Evolutionary conservation across 345 rosid species (phyloP).

Genomic region (Eucalyptus marginata): DNA sequence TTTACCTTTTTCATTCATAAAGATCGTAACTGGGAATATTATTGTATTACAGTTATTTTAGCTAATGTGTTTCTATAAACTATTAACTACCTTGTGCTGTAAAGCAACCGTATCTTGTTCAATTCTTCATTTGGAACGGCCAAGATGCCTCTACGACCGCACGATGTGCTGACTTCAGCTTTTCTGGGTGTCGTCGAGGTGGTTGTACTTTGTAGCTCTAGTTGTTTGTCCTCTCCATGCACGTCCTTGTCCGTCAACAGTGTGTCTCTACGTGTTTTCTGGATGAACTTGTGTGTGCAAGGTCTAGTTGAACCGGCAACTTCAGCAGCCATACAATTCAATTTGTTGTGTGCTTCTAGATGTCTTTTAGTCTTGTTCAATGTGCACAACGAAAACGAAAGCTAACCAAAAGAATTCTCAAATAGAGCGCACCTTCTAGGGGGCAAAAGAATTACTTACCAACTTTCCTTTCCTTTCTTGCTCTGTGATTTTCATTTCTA

Average conservation of each 20-base stretch:
- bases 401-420: not conserved
- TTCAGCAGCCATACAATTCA: not conserved
- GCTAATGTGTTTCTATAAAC: not conserved
- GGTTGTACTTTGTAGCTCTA: not conserved
- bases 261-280: not conserved
- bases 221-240: not conserved
- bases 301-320: not conserved
- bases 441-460: not conserved
- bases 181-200: slow-evolving; percentile 20
- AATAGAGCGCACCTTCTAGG: not conserved
- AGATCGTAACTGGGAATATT: not conserved
- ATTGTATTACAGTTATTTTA: not conserved
- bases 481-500: not conserved
- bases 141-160: not conserved
- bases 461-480: not conserved
- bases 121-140: not conserved
- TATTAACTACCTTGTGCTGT: not conserved
- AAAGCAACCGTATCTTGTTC: not conserved
- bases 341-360: not conserved
- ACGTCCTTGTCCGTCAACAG: not conserved
- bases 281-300: not conserved
- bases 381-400: not conserved
- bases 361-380: not conserved
- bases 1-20: not conserved
- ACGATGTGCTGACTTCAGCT: not conserved